Percentiles rank a stretch among this genome's conserved stretches.
phyloP scores from a whole-genome alignment of 495 filamentous ascomycete species.

The Aspergillus bridgeri region DNA sequence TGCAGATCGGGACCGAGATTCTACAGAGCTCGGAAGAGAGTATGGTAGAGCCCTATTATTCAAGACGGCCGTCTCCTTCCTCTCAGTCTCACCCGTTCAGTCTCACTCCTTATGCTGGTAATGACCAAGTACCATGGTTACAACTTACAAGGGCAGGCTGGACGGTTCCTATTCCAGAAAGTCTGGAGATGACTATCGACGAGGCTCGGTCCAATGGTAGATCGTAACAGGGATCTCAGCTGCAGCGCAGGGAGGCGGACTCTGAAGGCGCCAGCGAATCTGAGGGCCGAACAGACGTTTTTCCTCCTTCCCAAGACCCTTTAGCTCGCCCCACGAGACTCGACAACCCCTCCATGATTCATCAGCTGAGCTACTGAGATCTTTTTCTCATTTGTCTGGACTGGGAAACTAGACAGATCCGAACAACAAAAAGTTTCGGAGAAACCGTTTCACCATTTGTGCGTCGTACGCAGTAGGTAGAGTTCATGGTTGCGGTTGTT shows the following conservation, averaged over 20 bases:
- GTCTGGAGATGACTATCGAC: slow-evolving; percentile 23
- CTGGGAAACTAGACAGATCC: slow-evolving; percentile 2
- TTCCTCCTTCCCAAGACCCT: slow-evolving; percentile 20
- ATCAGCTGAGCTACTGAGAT: slow-evolving; percentile 18
- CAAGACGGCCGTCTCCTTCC: background rate
- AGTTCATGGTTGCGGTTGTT: background rate
- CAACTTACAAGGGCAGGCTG: slow-evolving; percentile 11
- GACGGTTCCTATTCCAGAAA: slow-evolving; percentile 24
- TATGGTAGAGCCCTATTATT: background rate
- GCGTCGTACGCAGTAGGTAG: background rate
- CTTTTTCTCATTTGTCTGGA: slow-evolving; percentile 2
- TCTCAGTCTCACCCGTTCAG: background rate
- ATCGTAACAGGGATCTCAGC: slow-evolving; percentile 34
- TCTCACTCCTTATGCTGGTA: slow-evolving; percentile 3
- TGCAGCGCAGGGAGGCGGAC: slow-evolving; percentile 25
- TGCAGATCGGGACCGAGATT: slow-evolving; percentile 13
- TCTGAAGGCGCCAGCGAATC: slow-evolving; percentile 32
- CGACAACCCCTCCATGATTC: slow-evolving; percentile 16
- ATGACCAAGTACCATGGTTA: slow-evolving; percentile 16
- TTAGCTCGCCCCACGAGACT: slow-evolving; percentile 24
- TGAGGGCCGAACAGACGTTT: slow-evolving; percentile 17
- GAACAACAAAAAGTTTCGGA: background rate
- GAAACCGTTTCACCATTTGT: background rate
- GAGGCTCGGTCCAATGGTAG: slow-evolving; percentile 33
- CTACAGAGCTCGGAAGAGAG: background rate